Evolutionary conservation across 1,284 basidiomycete genomes (phyloP), one percentile per base, ranked within the genome.

Genomic region (Ceratobasidium sp.): DNA sequence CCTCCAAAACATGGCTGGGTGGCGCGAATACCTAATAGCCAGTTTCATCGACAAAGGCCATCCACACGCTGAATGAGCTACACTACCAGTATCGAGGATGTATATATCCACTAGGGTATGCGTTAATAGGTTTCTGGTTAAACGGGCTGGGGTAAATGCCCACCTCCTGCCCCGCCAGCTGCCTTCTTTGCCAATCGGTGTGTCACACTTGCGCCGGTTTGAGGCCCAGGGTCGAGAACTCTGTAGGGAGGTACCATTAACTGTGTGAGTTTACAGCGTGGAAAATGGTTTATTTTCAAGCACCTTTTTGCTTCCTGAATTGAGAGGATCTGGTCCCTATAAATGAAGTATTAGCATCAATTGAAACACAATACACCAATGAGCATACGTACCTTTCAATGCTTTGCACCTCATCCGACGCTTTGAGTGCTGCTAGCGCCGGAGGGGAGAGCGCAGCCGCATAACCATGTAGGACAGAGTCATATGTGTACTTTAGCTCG

Each of bases 401-500:
- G n/a, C 41, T 53, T 19, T 41, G 64, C 39, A 77, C 76, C n/a
- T 76, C 76, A 22, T 63, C 64, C 22, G 63, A 65, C 2, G 24
- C 14, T 16, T 27, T 43, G 9, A 65, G 48, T 3, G 63, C 63
- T 22, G 49, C 22, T n/a, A 71, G 29, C 11, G 37, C 43, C 27
- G 24, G 2, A 37, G 66, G 53, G 27, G 66, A 58, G 4, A 71
- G 27, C 14, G 34, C 41, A 13, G 53, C 66, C 19, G 66, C 66
- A 43, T 58, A 71, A 2, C 66, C 66, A 31, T 71, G 56, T 19
- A 71, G 27, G 66, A 58, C 66, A 5, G 63, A 6, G 13, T 19
- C 41, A 34, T 65, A 65, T 29, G 51, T 46, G n/a, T 65, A 46
- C n/a, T 51, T 65, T 19, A 65, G 7, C 22, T 65, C 63, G 48